Percentiles rank a stretch among this genome's conserved stretches.
phyloP scores from a whole-genome alignment of 2,329 filamentous ascomycete genomes.

The Pseudogymnoascus verrucosus region DNA sequence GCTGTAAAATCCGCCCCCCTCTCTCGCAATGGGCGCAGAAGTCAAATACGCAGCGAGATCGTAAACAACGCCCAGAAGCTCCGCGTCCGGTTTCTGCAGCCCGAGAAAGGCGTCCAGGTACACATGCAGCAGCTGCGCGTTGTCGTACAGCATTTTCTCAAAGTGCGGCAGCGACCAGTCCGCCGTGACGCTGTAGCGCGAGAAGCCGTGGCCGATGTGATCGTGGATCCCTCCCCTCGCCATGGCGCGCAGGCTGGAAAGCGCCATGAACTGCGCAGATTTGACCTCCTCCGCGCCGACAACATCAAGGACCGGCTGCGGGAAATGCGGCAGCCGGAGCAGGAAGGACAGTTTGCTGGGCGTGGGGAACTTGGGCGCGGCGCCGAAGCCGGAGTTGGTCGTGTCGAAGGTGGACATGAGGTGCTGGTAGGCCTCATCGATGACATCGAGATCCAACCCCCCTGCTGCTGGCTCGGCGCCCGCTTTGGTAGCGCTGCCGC shows the following conservation, averaged over 20 bases:
- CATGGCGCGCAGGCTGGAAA: constrained; percentile 75
- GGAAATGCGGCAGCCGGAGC: constrained; percentile 64
- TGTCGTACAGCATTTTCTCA: constrained; percentile 94
- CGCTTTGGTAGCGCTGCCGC: neutral
- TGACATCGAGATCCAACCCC: constrained; percentile 75
- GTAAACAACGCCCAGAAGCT: constrained; percentile 70
- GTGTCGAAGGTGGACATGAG: constrained; percentile 75
- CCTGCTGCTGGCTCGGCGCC: constrained; percentile 39
- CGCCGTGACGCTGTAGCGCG: constrained; percentile 78
- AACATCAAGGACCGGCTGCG: constrained; percentile 69
- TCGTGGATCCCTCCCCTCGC: constrained; percentile 63
- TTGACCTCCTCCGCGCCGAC: constrained; percentile 73
- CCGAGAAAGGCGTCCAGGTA: constrained; percentile 78
- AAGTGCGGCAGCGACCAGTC: constrained; percentile 96
- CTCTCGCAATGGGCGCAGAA: constrained; percentile 56
- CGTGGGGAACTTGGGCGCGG: constrained; percentile 81
- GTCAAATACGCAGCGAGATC: constrained; percentile 85
- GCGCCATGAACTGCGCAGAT: constrained; percentile 67
- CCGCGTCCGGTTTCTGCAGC: constrained; percentile 41
- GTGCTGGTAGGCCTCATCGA: constrained; percentile 82
- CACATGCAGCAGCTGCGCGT: constrained; percentile 73
- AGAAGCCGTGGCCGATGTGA: constrained; percentile 69
- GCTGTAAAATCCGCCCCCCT: constrained; percentile 70
- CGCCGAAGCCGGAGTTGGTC: constrained; percentile 70
- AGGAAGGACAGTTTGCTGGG: constrained; percentile 79